A percentile compares a stretch with the other conserved stretches of the same genome.
These are phyloP conservation scores for Deinandra increscens DNA, from an alignment of 129 eudicot species.

Conservation along the genomic window DNA sequence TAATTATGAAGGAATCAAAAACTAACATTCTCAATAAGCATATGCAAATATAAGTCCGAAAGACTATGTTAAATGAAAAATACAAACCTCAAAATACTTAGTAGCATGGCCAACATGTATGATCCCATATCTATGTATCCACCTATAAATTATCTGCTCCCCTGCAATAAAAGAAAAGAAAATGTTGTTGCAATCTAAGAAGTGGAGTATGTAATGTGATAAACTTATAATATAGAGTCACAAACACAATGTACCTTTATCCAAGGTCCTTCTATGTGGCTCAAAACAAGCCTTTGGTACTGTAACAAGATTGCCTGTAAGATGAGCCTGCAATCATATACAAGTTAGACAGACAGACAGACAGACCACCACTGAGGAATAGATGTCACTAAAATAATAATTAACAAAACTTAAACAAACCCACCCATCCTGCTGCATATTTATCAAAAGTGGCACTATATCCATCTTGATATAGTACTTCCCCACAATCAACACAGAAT, in stretches of 20 bases:
- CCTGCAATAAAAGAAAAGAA: constrained; percentile 11
- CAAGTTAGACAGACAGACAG: not conserved
- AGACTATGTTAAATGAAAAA: not conserved
- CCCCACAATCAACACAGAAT: constrained; percentile 48
- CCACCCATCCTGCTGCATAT: constrained; percentile 41
- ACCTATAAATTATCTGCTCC: constrained; percentile 15
- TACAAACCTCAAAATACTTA: constrained; percentile 32
- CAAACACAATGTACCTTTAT: constrained; percentile 21
- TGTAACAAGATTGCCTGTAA: constrained; percentile 28
- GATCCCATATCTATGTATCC: constrained; percentile 28
- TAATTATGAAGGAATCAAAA: not conserved
- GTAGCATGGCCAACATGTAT: constrained; percentile 26
- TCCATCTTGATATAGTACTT: constrained; percentile 35
- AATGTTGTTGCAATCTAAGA: not conserved
- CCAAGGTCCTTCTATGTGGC: constrained; percentile 33
- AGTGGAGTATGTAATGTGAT: not conserved
- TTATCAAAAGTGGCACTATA: constrained; percentile 39
- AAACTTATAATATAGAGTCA: not conserved
- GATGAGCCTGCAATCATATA: constrained; percentile 21
- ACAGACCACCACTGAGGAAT: not conserved
- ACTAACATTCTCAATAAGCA: not conserved
- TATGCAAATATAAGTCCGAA: not conserved
- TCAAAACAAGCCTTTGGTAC: constrained; percentile 19
- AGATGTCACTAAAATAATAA: not conserved
- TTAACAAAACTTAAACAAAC: not conserved